phyloP scores from a whole-genome alignment of 2,329 filamentous ascomycete species.

The Fusarium sp. region DNA sequence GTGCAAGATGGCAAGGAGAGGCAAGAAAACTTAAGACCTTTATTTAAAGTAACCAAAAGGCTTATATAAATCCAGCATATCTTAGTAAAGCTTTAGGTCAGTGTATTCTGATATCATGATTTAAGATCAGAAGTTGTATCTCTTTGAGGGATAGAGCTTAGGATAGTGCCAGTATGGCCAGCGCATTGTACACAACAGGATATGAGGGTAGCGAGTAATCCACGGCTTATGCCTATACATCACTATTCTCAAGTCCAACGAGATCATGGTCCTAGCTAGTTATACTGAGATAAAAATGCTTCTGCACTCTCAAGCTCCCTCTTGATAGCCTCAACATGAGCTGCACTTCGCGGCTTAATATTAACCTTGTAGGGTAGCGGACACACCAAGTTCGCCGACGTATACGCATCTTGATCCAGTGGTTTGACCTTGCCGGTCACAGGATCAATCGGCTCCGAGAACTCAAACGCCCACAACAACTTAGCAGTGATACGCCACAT shows the following conservation, averaged over 20 bases:
- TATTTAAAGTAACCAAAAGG: background rate
- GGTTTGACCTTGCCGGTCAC: background rate
- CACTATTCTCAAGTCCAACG: fast-evolving
- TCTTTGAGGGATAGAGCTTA: too few relatives aligned
- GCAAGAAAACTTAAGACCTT: fast-evolving
- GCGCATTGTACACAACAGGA: too few relatives aligned
- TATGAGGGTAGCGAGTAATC: too few relatives aligned
- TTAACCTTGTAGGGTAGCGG: background rate
- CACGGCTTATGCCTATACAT: fast-evolving
- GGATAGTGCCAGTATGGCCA: too few relatives aligned
- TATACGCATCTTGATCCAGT: background rate
- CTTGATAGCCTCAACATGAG: background rate
- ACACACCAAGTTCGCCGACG: background rate
- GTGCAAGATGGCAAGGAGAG: background rate
- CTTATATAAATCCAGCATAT: too few relatives aligned
- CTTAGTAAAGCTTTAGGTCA: too few relatives aligned
- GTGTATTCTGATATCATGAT: too few relatives aligned
- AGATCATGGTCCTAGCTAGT: background rate
- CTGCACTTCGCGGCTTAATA: background rate
- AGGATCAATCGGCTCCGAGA: background rate
- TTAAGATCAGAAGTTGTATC: too few relatives aligned
- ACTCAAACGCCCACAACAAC: background rate
- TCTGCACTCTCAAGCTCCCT: background rate
- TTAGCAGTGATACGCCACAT: background rate
- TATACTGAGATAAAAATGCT: background rate